Conservation (phyloP, 441 rosid genomes). For the Syzygium malaccense region DNA sequence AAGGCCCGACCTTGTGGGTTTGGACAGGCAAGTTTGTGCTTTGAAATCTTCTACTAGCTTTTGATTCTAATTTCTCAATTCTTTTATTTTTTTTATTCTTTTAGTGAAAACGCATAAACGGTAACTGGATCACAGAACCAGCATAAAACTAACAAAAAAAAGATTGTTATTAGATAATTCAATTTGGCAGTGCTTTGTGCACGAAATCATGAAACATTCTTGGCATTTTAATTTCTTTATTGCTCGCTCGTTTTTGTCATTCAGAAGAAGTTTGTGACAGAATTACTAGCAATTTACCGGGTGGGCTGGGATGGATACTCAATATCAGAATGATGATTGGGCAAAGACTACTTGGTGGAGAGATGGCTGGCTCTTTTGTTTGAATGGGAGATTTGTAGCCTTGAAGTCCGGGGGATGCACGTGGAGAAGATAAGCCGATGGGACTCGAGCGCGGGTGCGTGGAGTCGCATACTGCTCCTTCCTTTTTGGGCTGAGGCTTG, state of each 20-base stretch:
- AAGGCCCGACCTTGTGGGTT: not conserved
- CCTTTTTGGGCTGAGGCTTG: not conserved
- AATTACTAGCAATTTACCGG: not conserved
- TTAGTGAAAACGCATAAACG: not conserved
- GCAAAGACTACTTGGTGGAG: not conserved
- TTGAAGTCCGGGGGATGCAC: not conserved
- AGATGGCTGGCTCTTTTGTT: not conserved
- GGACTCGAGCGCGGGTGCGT: accelerated
- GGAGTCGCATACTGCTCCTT: not conserved
- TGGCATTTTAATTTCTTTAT: not conserved
- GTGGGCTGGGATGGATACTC: not conserved
- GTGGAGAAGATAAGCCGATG: not conserved
- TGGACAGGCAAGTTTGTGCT: not conserved
- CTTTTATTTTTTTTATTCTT: not conserved
- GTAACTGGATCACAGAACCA: not conserved
- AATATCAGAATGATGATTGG: not conserved
- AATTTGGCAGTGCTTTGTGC: not conserved
- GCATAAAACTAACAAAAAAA: not conserved
- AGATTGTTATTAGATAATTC: not conserved
- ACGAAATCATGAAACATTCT: not conserved
- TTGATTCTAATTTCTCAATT: not conserved
- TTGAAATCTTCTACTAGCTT: not conserved
- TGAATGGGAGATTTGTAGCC: not conserved
- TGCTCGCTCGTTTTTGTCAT: accelerated
- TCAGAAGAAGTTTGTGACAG: not conserved